These are phyloP conservation scores for Cairneyella variabilis DNA, from an alignment of 495 filamentous ascomycete species.

Conservation along the genomic window DNA sequence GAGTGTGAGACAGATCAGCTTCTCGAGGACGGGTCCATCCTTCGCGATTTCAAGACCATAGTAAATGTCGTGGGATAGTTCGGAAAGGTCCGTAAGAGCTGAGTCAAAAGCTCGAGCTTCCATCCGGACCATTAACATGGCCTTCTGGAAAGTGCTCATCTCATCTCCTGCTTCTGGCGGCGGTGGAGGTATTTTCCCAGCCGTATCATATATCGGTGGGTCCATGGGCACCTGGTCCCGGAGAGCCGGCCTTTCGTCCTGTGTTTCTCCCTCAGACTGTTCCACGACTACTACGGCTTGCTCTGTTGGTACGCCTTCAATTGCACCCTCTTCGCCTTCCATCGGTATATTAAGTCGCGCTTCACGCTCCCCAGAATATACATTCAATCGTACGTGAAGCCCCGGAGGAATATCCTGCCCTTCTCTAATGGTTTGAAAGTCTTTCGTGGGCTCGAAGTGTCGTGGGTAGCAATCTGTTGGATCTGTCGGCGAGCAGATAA, in stretches of 20 bases:
- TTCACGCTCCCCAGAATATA: constrained; percentile 58
- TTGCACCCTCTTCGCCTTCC: constrained; percentile 32
- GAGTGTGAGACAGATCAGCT: constrained; percentile 32
- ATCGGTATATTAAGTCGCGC: constrained; percentile 55
- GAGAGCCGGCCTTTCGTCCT: constrained; percentile 18
- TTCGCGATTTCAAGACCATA: constrained; percentile 61
- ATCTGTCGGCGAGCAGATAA: constrained; percentile 61
- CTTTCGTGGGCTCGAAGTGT: constrained; percentile 54
- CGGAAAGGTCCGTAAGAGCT: constrained; percentile 46
- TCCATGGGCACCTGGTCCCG: constrained; percentile 29
- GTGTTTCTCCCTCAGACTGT: constrained; percentile 25
- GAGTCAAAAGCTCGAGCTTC: constrained; percentile 20
- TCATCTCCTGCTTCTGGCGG: constrained; percentile 13
- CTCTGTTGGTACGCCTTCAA: constrained; percentile 42
- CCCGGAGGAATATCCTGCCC: constrained; percentile 62
- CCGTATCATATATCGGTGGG: constrained; percentile 45
- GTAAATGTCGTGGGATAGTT: constrained; percentile 62
- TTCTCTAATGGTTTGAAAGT: constrained; percentile 57
- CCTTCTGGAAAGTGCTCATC: constrained; percentile 20
- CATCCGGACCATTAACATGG: constrained; percentile 15
- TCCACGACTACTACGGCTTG: constrained; percentile 44
- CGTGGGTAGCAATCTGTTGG: constrained; percentile 60
- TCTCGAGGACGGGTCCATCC: constrained; percentile 39
- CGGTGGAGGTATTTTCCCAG: constrained; percentile 46
- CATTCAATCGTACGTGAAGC: constrained; percentile 59